Percentiles rank a stretch among this genome's conserved stretches.
Evolutionary conservation across 306 rosid species (phyloP).

Genomic region (Lagenaria siceraria): DNA sequence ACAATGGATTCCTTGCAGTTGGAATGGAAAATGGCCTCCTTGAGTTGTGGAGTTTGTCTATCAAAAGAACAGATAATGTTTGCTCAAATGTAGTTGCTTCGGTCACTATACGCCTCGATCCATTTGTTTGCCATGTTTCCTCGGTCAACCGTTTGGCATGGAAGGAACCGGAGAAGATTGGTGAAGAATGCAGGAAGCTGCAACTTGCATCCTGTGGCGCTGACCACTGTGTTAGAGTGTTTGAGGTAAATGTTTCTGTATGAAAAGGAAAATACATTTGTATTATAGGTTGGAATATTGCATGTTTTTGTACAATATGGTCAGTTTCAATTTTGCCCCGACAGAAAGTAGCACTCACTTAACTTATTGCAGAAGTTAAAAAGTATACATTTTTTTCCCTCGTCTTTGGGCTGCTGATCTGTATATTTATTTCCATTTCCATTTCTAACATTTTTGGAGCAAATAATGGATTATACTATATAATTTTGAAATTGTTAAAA

Average conservation of each 20-base stretch:
- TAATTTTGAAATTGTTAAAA: too few relatives aligned
- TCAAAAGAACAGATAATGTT: conserved; percentile 29
- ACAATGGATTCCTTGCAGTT: conserved; percentile 57
- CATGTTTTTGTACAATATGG: not conserved
- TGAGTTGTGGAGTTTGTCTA: conserved; percentile 66
- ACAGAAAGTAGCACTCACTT: not conserved
- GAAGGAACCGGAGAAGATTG: conserved; percentile 30
- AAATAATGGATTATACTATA: not conserved
- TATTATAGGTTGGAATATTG: not conserved
- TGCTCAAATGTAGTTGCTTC: conserved; percentile 25
- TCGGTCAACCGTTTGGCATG: conserved; percentile 65
- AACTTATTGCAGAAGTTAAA: not conserved
- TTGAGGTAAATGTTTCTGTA: conserved; percentile 26
- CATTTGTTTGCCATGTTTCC: conserved; percentile 67
- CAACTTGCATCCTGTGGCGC: conserved; percentile 92
- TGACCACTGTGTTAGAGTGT: conserved; percentile 80
- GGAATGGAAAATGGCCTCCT: conserved; percentile 91
- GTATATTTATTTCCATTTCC: not conserved
- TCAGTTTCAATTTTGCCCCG: conserved; percentile 1
- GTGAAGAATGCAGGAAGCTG: conserved; percentile 29
- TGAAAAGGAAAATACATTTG: not conserved
- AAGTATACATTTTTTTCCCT: not conserved
- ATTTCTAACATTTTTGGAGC: not conserved
- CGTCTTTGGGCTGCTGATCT: not conserved
- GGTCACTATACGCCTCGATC: conserved; percentile 26